phyloP scores from a whole-genome alignment of 257 asterid species.

The Gentiana dahurica region DNA sequence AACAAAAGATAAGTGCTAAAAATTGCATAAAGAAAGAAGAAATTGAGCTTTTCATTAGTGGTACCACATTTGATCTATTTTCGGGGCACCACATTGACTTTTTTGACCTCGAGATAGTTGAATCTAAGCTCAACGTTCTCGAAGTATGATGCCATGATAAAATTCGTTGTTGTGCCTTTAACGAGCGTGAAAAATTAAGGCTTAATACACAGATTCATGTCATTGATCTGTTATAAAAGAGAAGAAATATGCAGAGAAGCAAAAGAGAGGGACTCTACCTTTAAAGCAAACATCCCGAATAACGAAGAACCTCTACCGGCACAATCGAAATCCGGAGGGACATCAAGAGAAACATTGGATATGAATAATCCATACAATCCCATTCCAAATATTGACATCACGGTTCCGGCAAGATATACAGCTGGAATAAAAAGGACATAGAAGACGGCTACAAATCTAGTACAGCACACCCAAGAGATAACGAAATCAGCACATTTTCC shows the following conservation, averaged over 20 bases:
- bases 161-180: no score
- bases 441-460: no score
- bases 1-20: no score
- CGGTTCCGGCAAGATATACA: conserved; percentile 92
- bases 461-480: no score
- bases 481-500: no score
- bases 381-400: conserved; percentile 92
- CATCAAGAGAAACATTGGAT: conserved; percentile 46
- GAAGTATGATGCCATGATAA: no score
- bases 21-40: no score
- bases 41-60: no score
- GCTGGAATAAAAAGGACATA: conserved; percentile 20
- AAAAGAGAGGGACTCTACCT: conserved; percentile 26
- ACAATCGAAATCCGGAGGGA: conserved; percentile 44
- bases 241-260: neutral
- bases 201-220: no score
- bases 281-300: conserved; percentile 76
- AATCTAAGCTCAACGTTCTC: no score
- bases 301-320: conserved; percentile 82
- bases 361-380: conserved; percentile 89
- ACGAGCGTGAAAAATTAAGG: no score
- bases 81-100: conserved; percentile 60
- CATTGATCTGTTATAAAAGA: neutral
- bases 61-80: no score
- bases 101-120: conserved; percentile 41